Conservation (phyloP, 1,284 basidiomycete genomes). For the Baeospora myosura region DNA sequence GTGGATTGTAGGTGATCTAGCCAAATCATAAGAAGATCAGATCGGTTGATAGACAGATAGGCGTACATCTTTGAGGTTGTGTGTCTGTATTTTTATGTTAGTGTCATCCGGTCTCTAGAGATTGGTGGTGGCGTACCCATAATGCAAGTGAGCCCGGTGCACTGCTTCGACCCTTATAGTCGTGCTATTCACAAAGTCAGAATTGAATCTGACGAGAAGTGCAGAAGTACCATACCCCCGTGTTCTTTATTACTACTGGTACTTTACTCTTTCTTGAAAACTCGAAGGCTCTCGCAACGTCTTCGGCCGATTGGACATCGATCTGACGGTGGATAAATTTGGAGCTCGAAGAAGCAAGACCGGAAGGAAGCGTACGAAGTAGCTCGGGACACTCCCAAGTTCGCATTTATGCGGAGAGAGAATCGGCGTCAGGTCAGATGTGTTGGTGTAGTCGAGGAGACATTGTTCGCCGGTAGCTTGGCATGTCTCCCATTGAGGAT, state of each 20-base stretch:
- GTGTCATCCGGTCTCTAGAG: background rate
- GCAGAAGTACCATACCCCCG: constrained; percentile 29
- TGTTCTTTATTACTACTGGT: constrained; percentile 42
- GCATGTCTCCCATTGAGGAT: constrained; percentile 35
- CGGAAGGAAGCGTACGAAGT: constrained; percentile 26
- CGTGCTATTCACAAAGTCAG: constrained; percentile 24
- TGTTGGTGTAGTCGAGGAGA: constrained; percentile 24
- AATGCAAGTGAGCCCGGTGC: constrained; percentile 33
- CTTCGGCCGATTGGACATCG: constrained; percentile 29
- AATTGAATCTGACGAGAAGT: background rate
- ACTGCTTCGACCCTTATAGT: constrained; percentile 39
- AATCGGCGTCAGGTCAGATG: constrained; percentile 20
- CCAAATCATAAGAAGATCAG: constrained; percentile 1
- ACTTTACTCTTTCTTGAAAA: constrained; percentile 32
- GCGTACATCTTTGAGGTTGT: constrained; percentile 30
- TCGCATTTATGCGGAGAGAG: constrained; percentile 22
- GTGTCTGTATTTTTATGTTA: constrained; percentile 25
- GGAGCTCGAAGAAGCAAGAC: background rate
- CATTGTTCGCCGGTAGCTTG: constrained; percentile 28
- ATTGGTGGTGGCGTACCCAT: constrained; percentile 25
- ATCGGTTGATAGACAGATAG: background rate
- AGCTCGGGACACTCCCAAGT: constrained; percentile 32
- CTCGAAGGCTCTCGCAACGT: constrained; percentile 33
- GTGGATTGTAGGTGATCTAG: constrained; percentile 26
- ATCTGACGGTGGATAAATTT: constrained; percentile 25